Evolutionary conservation across 176 grass and related monocot genomes (phyloP).

Genomic region (Carex scoparia): DNA sequence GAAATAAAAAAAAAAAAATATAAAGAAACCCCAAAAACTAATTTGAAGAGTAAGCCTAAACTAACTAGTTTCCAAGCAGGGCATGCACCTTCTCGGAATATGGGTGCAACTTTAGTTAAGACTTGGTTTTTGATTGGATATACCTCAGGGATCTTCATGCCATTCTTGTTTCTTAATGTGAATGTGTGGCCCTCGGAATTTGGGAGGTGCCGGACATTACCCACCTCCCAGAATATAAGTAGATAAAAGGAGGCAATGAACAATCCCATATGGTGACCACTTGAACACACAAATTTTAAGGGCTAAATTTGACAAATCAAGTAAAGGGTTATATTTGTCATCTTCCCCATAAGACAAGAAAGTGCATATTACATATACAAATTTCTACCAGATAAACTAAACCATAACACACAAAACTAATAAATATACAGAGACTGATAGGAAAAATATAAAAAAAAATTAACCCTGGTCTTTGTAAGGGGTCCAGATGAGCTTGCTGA

Average conservation of each 20-base stretch:
- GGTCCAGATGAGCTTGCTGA: conserved; percentile 96
- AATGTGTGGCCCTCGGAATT: neutral
- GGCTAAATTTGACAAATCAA: neutral
- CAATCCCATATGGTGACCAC: conserved; percentile 5
- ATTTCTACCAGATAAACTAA: neutral
- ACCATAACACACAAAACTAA: conserved; percentile 11
- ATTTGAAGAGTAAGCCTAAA: neutral
- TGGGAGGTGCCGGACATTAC: neutral
- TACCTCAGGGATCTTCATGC: neutral
- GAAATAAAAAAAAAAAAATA: neutral
- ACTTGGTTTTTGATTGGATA: neutral
- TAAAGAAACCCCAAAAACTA: neutral
- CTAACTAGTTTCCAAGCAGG: neutral
- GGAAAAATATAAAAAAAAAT: neutral
- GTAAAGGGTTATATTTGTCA: conserved; percentile 2
- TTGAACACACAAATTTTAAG: neutral
- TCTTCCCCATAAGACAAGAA: neutral
- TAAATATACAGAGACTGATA: conserved; percentile 2
- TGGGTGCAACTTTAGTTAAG: neutral
- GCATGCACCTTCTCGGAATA: neutral
- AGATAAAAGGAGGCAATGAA: neutral
- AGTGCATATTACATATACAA: conserved; percentile 10
- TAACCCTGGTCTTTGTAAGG: conserved; percentile 96
- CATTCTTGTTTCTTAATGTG: neutral
- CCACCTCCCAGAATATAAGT: neutral